Conservation (phyloP, 108 stramenopile genomes). For the Epithemia pelagica region DNA sequence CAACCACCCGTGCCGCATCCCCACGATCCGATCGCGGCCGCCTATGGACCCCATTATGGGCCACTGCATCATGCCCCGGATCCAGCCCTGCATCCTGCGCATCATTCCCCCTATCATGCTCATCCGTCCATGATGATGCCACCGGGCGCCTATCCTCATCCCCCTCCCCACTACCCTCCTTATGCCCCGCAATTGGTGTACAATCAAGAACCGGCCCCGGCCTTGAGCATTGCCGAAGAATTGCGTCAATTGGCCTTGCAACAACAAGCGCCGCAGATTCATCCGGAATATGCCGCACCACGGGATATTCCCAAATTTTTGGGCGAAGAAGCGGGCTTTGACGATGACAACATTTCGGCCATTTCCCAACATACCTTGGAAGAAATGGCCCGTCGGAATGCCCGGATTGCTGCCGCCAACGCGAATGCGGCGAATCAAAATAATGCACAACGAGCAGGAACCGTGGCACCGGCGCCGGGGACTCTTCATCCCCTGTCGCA, state of each 20-base stretch:
- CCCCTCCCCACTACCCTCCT: background rate
- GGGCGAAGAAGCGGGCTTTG: constrained; percentile 14
- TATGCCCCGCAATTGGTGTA: background rate
- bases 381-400: constrained; percentile 35
- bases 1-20: background rate
- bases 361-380: constrained; percentile 70
- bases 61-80: background rate
- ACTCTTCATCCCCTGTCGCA: too few species aligned
- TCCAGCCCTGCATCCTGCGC: background rate
- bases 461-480: too few species aligned
- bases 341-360: constrained; percentile 64
- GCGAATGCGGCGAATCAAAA: too few species aligned
- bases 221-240: constrained; percentile 14
- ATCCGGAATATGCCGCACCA: background rate
- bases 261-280: background rate
- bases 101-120: background rate
- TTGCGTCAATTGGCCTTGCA: background rate
- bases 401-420: background rate
- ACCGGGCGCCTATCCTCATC: background rate
- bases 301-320: constrained; percentile 15
- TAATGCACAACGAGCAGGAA: too few species aligned
- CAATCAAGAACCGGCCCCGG: constrained; percentile 2
- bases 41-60: background rate
- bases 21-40: too few species aligned
- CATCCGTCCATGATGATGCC: too few species aligned